Evolutionary conservation across 2,329 filamentous ascomycete genomes (phyloP).

Genomic region (Hymenoscyphus infarciens): DNA sequence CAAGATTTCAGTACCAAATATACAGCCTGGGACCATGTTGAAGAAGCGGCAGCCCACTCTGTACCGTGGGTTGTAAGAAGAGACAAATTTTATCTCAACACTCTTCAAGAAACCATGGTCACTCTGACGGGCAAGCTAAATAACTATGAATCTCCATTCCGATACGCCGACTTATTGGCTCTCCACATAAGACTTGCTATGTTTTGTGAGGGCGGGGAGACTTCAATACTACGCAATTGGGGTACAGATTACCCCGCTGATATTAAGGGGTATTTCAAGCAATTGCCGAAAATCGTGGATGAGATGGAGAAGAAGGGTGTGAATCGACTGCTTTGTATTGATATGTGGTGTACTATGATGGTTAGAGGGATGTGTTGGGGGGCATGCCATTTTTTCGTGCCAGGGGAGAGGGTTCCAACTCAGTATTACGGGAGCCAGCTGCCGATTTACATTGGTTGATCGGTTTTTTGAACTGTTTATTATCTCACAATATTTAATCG

Average conservation of each 20-base stretch:
- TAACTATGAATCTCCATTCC: neutral
- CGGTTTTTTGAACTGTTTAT: too few species aligned
- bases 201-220: slow-evolving; percentile 15
- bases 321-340: slow-evolving; percentile 17
- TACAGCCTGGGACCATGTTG: slow-evolving; percentile 19
- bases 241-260: slow-evolving; percentile 19
- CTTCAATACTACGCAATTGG: slow-evolving; percentile 8
- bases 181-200: slow-evolving; percentile 20
- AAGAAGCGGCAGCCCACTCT: slow-evolving; percentile 13
- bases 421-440: slow-evolving; percentile 25
- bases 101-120: slow-evolving; percentile 6
- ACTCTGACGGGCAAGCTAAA: neutral
- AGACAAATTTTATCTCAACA: slow-evolving; percentile 12
- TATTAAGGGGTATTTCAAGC: slow-evolving; percentile 20
- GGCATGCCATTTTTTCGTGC: slow-evolving; percentile 26
- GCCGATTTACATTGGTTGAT: slow-evolving; percentile 24
- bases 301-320: slow-evolving; percentile 18
- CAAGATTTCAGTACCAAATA: slow-evolving; percentile 19
- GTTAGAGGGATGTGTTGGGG: slow-evolving; percentile 26
- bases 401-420: slow-evolving; percentile 21
- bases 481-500: too few species aligned
- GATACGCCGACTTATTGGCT: slow-evolving; percentile 19
- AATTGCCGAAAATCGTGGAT: slow-evolving; percentile 17
- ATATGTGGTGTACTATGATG: slow-evolving; percentile 27
- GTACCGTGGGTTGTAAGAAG: slow-evolving; percentile 18